Conservation (phyloP, 495 filamentous ascomycete species). For the Xylaria venustula region DNA sequence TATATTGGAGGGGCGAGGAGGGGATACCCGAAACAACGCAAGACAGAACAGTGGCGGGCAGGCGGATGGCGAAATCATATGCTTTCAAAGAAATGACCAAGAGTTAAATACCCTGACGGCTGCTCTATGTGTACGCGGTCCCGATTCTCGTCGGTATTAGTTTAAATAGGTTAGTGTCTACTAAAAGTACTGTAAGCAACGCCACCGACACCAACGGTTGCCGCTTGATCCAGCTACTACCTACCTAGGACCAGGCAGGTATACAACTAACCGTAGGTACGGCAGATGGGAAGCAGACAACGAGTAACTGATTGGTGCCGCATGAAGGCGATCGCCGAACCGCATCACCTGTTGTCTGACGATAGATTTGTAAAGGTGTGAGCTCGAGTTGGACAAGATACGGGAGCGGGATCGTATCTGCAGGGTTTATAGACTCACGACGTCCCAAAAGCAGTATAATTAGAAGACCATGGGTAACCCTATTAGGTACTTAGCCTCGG, state of each 20-base stretch:
- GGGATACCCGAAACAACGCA: not conserved
- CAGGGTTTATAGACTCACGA: not conserved
- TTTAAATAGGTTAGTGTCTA: not conserved
- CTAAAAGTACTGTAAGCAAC: not conserved
- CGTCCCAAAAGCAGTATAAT: not conserved
- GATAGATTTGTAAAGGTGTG: constrained; percentile 8
- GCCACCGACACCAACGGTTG: not conserved
- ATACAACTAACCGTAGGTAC: too few species aligned
- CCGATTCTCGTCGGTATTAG: not conserved
- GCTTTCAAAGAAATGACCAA: constrained; percentile 9
- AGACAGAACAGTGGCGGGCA: not conserved
- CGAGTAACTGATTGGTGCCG: constrained; percentile 2
- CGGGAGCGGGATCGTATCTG: constrained; percentile 14
- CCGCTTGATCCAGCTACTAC: constrained; percentile 1
- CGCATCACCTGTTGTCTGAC: constrained; percentile 11
- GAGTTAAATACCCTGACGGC: not conserved
- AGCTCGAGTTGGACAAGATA: constrained; percentile 15
- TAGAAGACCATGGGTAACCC: not conserved
- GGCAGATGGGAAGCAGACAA: not conserved
- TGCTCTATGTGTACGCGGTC: not conserved
- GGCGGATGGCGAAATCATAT: not conserved
- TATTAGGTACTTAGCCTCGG: not conserved
- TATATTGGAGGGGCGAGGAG: not conserved
- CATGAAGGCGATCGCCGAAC: constrained; percentile 10
- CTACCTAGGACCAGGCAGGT: too few species aligned